Evolutionary conservation across 2,329 filamentous ascomycete species (phyloP).

Genomic region (Xylariaceae sp.): DNA sequence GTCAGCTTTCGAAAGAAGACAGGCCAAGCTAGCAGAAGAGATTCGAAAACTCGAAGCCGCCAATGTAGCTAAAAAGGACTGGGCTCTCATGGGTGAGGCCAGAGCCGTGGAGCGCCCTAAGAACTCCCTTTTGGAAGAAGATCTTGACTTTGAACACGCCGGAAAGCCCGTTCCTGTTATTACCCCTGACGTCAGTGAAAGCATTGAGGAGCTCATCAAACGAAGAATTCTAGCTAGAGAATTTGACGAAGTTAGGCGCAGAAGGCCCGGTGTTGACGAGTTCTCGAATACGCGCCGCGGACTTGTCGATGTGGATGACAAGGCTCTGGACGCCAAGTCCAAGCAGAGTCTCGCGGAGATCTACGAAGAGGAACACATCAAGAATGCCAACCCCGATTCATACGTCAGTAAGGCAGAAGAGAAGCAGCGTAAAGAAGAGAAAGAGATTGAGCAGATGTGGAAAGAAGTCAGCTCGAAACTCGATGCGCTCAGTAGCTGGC

Average conservation of each 20-base stretch:
- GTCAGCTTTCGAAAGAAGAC: conserved; percentile 81
- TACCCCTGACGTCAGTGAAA: conserved; percentile 84
- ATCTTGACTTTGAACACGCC: conserved; percentile 90
- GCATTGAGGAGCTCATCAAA: conserved; percentile 92
- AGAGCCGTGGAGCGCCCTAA: conserved; percentile 74
- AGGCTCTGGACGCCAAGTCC: conserved; percentile 65
- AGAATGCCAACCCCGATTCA: conserved; percentile 68
- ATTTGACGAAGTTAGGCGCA: conserved; percentile 85
- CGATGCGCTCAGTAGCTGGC: conserved; percentile 86
- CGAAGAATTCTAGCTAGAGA: conserved; percentile 83
- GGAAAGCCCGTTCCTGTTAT: conserved; percentile 95
- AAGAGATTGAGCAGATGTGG: conserved; percentile 80
- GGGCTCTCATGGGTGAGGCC: conserved; percentile 87
- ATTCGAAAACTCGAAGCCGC: conserved; percentile 88
- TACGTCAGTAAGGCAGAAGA: conserved; percentile 81
- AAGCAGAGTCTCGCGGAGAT: conserved; percentile 84
- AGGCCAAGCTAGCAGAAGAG: conserved; percentile 81
- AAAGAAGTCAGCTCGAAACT: conserved; percentile 74
- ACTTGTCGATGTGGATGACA: conserved; percentile 66
- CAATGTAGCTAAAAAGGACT: conserved; percentile 84
- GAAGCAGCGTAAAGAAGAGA: conserved; percentile 76
- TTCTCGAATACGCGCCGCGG: conserved; percentile 62
- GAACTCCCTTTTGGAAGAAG: conserved; percentile 91
- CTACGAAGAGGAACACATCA: conserved; percentile 89
- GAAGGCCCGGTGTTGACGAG: conserved; percentile 70